Percentiles rank a stretch among this genome's conserved stretches.
phyloP scores from a whole-genome alignment of 345 rosid genomes.

The Syzygium grande region DNA sequence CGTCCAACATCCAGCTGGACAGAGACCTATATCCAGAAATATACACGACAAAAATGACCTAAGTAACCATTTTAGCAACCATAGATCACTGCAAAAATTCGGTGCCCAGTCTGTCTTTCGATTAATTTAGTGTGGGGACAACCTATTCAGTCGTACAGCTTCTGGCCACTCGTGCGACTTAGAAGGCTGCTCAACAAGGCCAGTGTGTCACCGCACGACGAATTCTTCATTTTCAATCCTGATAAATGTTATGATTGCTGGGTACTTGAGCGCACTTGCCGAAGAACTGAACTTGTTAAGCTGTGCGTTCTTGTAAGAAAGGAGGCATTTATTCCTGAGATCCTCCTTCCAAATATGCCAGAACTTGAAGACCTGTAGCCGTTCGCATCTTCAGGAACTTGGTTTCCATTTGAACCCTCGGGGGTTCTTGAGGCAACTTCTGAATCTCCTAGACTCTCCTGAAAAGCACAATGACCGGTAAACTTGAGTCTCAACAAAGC shows the following conservation, averaged over 20 bases:
- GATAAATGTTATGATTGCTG: slow-evolving; percentile 10
- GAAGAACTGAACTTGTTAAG: slow-evolving; percentile 24
- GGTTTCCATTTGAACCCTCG: slow-evolving; percentile 12
- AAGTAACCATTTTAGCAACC: background rate
- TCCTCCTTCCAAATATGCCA: slow-evolving; percentile 3
- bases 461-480: background rate
- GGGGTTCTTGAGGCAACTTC: slow-evolving; percentile 10
- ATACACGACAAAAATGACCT: background rate
- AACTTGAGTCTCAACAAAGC: background rate
- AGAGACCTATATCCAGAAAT: background rate
- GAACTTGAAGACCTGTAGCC: background rate
- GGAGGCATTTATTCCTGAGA: background rate
- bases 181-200: background rate
- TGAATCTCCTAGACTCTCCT: slow-evolving; percentile 33
- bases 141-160: background rate
- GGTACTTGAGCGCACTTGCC: slow-evolving; percentile 18
- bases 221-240: background rate
- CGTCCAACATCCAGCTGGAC: background rate
- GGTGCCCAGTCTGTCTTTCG: background rate
- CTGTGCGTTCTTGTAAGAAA: slow-evolving; percentile 31
- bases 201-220: background rate
- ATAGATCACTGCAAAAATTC: background rate
- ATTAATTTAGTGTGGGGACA: background rate
- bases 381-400: slow-evolving; percentile 7
- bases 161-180: background rate